phyloP scores from a whole-genome alignment of 306 rosid genomes.

The Citrullus amarus region DNA sequence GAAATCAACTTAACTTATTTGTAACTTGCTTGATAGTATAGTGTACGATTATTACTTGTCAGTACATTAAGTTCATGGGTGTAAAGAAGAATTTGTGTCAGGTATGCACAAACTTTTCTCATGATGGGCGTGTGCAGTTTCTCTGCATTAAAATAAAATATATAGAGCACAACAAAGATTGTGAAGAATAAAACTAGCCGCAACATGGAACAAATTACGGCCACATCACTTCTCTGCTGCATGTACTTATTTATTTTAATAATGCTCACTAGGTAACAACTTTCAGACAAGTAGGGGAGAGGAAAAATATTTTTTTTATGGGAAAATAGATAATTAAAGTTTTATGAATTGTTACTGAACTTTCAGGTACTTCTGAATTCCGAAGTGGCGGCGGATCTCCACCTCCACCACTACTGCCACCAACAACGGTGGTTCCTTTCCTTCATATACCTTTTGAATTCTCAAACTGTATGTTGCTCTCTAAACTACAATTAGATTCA shows the following conservation, averaged over 20 bases:
- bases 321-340: not conserved
- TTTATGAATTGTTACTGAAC: too few relatives aligned
- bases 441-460: not conserved
- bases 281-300: not conserved
- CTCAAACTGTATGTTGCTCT: slow-evolving; percentile 5
- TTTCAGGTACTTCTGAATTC: slow-evolving; percentile 22
- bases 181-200: not conserved
- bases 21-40: not conserved
- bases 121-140: not conserved
- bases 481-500: not conserved
- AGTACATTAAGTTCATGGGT: not conserved
- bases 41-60: not conserved
- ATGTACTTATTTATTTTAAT: too few relatives aligned
- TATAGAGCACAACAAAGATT: not conserved
- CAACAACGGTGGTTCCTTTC: not conserved
- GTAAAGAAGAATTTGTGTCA: too few relatives aligned
- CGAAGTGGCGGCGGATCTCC: slow-evolving; percentile 9
- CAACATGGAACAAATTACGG: not conserved
- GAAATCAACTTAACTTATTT: not conserved
- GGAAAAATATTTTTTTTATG: not conserved
- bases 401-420: slow-evolving; percentile 4
- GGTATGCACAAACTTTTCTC: not conserved
- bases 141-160: not conserved
- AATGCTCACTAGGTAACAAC: too few relatives aligned
- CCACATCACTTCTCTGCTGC: too few relatives aligned